Evolutionary conservation across 345 rosid species (phyloP).

Genomic region (Salix udensis): DNA sequence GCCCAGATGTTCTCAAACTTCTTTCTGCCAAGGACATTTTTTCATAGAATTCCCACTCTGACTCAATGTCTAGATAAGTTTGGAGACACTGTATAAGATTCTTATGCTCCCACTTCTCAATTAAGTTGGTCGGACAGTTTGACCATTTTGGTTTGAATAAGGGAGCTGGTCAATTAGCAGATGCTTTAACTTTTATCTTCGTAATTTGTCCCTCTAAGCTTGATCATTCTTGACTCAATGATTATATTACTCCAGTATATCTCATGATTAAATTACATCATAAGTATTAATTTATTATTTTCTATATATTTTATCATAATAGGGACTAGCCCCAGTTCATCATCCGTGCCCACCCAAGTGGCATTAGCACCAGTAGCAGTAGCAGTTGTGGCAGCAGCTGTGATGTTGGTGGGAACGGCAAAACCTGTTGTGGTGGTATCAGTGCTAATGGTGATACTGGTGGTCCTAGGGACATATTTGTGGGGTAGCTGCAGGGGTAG

Average conservation of each 20-base stretch:
- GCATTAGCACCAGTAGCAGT: slow-evolving; percentile 66
- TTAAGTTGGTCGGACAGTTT: no score
- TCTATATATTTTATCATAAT: slow-evolving; percentile 69
- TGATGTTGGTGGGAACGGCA: slow-evolving; percentile 62
- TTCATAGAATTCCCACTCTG: not conserved
- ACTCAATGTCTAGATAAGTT: not conserved
- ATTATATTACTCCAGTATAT: slow-evolving; percentile 11
- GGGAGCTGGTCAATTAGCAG: not conserved
- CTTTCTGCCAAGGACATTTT: no score
- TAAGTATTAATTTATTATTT: slow-evolving; percentile 25
- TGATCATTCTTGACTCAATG: slow-evolving; percentile 3
- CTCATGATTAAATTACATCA: not conserved
- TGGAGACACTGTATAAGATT: not conserved
- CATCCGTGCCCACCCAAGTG: slow-evolving; percentile 71
- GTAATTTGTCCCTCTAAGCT: not conserved
- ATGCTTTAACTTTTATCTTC: not conserved
- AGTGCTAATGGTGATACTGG: slow-evolving; percentile 50
- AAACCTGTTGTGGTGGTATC: slow-evolving; percentile 62
- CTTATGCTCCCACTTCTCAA: not conserved
- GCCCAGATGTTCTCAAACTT: no score
- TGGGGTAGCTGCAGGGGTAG: slow-evolving; percentile 71
- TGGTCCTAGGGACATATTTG: slow-evolving; percentile 73
- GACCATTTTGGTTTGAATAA: not conserved
- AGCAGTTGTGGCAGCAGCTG: slow-evolving; percentile 72
- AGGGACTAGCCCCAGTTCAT: slow-evolving; percentile 86